phyloP scores from a whole-genome alignment of 495 filamentous ascomycete species.

The Jackrogersella multiformis region DNA sequence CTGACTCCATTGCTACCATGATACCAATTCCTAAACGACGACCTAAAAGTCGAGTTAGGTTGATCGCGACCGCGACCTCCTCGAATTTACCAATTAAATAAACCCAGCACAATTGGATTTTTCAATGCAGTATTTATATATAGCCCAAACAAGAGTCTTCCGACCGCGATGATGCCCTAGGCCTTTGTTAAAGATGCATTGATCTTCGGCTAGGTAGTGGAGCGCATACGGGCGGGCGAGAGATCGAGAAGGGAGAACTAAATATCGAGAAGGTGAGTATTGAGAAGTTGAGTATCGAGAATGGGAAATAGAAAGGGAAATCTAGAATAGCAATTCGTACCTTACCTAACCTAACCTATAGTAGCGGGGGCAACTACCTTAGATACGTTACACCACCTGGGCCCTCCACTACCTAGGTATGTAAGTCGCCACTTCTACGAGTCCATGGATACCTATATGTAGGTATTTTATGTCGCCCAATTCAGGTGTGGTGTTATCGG shows the following conservation, averaged over 20 bases:
- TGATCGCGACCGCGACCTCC: constrained; percentile 6
- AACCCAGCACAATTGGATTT: neutral
- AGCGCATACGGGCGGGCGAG: neutral
- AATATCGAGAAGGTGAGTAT: too few species aligned
- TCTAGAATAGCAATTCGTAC: neutral
- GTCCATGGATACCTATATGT: too few species aligned
- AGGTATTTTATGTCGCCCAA: too few species aligned
- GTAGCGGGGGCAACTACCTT: neutral
- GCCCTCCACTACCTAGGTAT: too few species aligned
- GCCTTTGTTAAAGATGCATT: constrained; percentile 12
- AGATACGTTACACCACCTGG: too few species aligned
- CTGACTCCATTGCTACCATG: constrained; percentile 29
- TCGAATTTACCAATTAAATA: constrained; percentile 11
- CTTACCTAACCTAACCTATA: neutral
- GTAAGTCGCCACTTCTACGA: too few species aligned
- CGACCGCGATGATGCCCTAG: neutral
- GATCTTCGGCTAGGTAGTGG: neutral
- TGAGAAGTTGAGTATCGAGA: constrained; percentile 12
- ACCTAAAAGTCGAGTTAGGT: constrained; percentile 33
- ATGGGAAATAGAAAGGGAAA: constrained; percentile 10
- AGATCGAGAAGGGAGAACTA: too few species aligned
- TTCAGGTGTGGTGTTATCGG: too few species aligned
- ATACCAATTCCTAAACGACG: constrained; percentile 15
- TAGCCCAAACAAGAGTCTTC: neutral
- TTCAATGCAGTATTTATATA: constrained; percentile 15